phyloP scores from a whole-genome alignment of 257 asterid species.

The Vinca minor region DNA sequence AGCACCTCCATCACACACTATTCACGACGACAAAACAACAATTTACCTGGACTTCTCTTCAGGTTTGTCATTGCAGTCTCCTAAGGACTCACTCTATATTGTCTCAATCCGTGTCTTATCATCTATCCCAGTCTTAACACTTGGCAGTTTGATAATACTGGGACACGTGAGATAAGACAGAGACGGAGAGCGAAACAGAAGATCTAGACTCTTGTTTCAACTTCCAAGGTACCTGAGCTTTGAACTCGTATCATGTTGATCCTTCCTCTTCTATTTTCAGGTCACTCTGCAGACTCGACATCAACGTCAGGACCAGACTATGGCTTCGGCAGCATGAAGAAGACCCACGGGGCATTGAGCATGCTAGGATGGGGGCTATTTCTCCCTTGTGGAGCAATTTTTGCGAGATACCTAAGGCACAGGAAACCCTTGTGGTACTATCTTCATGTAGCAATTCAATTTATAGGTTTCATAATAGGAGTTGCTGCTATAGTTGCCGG shows the following conservation, averaged over 20 bases:
- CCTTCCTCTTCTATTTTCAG: conserved; percentile 24
- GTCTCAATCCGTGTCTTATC: too few species aligned
- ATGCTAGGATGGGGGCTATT: conserved; percentile 74
- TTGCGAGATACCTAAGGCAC: conserved; percentile 68
- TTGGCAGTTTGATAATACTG: too few species aligned
- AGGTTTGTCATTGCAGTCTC: conserved; percentile 28
- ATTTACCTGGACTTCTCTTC: conserved; percentile 61
- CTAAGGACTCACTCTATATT: neutral
- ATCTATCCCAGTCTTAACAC: too few species aligned
- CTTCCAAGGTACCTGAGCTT: neutral
- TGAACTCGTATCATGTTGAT: neutral
- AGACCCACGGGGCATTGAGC: conserved; percentile 69
- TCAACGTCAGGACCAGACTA: conserved; percentile 21
- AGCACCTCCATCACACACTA: conserved; percentile 71
- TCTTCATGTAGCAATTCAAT: conserved; percentile 63
- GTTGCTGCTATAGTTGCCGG: conserved; percentile 64
- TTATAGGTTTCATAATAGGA: conserved; percentile 64
- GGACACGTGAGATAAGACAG: too few species aligned
- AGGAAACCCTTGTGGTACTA: conserved; percentile 59
- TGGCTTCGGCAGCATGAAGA: conserved; percentile 32
- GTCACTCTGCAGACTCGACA: conserved; percentile 23
- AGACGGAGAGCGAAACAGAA: too few species aligned
- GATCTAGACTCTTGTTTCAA: too few species aligned
- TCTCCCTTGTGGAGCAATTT: conserved; percentile 67
- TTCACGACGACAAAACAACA: conserved; percentile 69